Conservation (phyloP, 805 yeast genomes). For the Grigorovia yakushimaensis region DNA sequence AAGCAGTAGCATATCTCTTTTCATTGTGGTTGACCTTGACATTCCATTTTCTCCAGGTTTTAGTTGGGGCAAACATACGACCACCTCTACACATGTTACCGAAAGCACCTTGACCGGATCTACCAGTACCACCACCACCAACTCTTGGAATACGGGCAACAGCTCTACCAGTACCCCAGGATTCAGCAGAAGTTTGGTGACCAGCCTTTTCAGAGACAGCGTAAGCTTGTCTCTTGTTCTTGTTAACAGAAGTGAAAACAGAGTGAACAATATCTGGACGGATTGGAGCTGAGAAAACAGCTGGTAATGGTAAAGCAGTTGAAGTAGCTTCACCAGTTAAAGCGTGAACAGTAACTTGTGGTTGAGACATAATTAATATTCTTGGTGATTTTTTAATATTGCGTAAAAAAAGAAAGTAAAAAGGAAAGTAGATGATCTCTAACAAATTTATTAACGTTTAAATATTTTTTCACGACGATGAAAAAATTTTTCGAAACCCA, state of each 20-base stretch:
- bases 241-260: conserved; percentile 96
- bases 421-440: not conserved
- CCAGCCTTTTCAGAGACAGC: conserved; percentile 99
- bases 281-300: conserved; percentile 99
- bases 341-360: conserved; percentile 93
- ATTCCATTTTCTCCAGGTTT: conserved; percentile 99
- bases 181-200: conserved; percentile 99
- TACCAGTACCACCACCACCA: conserved; percentile 99
- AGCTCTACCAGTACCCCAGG: conserved; percentile 99
- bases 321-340: conserved; percentile 79
- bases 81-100: conserved; percentile 99
- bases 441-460: not conserved
- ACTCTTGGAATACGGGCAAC: conserved; percentile 99
- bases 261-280: conserved; percentile 99
- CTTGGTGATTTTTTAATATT: conserved; percentile 3
- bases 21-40: conserved; percentile 99
- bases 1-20: conserved; percentile 99
- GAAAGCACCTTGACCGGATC: conserved; percentile 99
- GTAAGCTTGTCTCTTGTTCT: conserved; percentile 99
- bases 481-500: not conserved
- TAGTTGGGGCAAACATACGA: conserved; percentile 99
- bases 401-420: not conserved
- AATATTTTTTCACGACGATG: not conserved
- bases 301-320: conserved; percentile 86
- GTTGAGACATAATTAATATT: conserved; percentile 59